Evolutionary conservation across 441 rosid genomes (phyloP).

Genomic region (Gossypium schwendimanii): DNA sequence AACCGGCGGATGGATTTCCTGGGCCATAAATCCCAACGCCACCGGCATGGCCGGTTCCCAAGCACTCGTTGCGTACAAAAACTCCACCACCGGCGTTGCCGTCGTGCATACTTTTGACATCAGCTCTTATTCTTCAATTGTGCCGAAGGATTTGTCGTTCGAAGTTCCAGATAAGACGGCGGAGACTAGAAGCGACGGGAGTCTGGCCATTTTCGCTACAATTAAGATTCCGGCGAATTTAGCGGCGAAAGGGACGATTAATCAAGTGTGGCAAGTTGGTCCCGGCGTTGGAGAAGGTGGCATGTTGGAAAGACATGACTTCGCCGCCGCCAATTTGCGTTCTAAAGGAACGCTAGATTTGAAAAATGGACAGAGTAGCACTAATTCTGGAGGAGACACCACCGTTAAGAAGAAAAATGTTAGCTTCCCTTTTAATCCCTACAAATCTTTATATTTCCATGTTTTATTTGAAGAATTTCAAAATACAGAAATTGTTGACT

Average conservation of each 20-base stretch:
- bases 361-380: slow-evolving; percentile 14
- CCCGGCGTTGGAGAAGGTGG: slow-evolving; percentile 23
- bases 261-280: slow-evolving; percentile 67
- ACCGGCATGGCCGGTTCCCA: slow-evolving; percentile 58
- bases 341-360: slow-evolving; percentile 35
- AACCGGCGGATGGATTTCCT: slow-evolving; percentile 44
- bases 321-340: slow-evolving; percentile 19
- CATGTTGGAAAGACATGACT: slow-evolving; percentile 29
- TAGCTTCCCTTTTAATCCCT: slow-evolving; percentile 8
- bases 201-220: slow-evolving; percentile 35
- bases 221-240: slow-evolving; percentile 38
- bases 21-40: slow-evolving; percentile 51
- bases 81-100: slow-evolving; percentile 21
- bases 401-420: slow-evolving; percentile 45
- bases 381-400: slow-evolving; percentile 17
- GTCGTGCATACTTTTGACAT: slow-evolving; percentile 32
- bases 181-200: slow-evolving; percentile 27
- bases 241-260: slow-evolving; percentile 31
- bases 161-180: slow-evolving; percentile 44
- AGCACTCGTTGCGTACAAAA: slow-evolving; percentile 37
- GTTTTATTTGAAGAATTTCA: not conserved
- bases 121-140: slow-evolving; percentile 18
- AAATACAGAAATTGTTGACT: not conserved
- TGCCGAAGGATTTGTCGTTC: slow-evolving; percentile 28
- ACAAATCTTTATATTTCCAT: not conserved